A percentile compares a stretch with the other conserved stretches of the same genome.
These are phyloP conservation scores for Coccinonectria pachysandricola DNA, from an alignment of 2,329 filamentous ascomycete genomes.

Conservation along the genomic window DNA sequence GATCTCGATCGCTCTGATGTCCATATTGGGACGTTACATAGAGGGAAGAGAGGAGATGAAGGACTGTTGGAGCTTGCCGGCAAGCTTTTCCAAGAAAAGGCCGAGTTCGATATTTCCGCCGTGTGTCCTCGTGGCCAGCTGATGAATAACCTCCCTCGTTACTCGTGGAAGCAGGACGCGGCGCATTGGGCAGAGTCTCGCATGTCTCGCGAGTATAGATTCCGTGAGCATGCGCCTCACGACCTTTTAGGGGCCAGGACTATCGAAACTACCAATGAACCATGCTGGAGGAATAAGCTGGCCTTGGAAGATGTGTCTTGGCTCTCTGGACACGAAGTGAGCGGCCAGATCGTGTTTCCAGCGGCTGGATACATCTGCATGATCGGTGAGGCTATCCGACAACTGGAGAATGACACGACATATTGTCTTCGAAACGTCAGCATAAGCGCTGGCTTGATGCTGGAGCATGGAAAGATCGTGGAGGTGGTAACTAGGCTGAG, in stretches of 20 bases:
- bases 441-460: neutral
- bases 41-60: neutral
- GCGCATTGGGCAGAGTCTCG: neutral
- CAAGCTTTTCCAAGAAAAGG: neutral
- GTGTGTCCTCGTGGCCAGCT: neutral
- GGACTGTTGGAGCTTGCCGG: neutral
- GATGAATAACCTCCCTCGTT: neutral
- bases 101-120: neutral
- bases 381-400: neutral
- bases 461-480: neutral
- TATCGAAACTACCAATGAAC: neutral
- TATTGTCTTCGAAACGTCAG: neutral
- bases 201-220: neutral
- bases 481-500: neutral
- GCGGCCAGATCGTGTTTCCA: neutral
- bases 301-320: neutral
- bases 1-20: neutral
- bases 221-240: neutral
- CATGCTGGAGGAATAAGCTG: neutral
- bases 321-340: neutral
- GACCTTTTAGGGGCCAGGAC: neutral
- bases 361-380: neutral
- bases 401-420: neutral
- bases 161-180: neutral
- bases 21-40: neutral